A percentile compares a stretch with the other conserved stretches of the same genome.
These are phyloP conservation scores for Pleoardoris graminearum DNA, from an alignment of 2,329 filamentous ascomycete species.

Conservation along the genomic window DNA sequence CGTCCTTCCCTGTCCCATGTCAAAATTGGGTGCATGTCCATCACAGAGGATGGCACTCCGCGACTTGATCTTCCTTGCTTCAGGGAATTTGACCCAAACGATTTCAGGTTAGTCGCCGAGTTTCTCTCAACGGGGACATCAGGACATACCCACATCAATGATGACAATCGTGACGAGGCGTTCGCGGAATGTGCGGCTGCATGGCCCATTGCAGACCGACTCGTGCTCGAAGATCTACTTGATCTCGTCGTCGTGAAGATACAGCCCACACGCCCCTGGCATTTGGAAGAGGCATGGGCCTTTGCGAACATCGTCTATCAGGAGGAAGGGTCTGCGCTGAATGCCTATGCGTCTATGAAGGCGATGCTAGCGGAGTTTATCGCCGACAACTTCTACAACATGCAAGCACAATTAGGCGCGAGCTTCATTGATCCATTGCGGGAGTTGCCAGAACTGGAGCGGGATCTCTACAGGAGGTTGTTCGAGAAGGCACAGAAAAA, in stretches of 20 bases:
- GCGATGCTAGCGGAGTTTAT: constrained; percentile 20
- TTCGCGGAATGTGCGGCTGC: constrained; percentile 27
- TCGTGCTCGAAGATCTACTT: constrained; percentile 33
- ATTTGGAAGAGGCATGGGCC: constrained; percentile 14
- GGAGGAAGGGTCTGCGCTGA: not conserved
- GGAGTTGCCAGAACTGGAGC: constrained; percentile 21
- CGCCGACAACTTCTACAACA: constrained; percentile 24
- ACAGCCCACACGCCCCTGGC: constrained; percentile 12
- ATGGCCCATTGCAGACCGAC: constrained; percentile 25
- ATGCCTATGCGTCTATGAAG: constrained; percentile 19
- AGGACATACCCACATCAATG: constrained; percentile 18
- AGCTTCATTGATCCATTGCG: constrained; percentile 16
- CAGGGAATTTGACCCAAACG: constrained; percentile 14
- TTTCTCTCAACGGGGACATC: constrained; percentile 28
- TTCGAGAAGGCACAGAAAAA: not conserved
- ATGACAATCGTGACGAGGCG: constrained; percentile 13
- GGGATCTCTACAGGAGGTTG: constrained; percentile 16
- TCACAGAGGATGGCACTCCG: constrained; percentile 20
- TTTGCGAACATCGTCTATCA: constrained; percentile 25
- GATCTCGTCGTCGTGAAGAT: constrained; percentile 32
- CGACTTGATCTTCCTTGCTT: constrained; percentile 23
- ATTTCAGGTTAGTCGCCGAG: constrained; percentile 33
- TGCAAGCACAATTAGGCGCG: constrained; percentile 11
- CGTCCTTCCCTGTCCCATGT: constrained; percentile 21
- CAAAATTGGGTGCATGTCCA: constrained; percentile 13